Percentiles rank a stretch among this genome's conserved stretches.
phyloP scores from a whole-genome alignment of 2,329 filamentous ascomycete genomes.

The Ceratocystis destructans region DNA sequence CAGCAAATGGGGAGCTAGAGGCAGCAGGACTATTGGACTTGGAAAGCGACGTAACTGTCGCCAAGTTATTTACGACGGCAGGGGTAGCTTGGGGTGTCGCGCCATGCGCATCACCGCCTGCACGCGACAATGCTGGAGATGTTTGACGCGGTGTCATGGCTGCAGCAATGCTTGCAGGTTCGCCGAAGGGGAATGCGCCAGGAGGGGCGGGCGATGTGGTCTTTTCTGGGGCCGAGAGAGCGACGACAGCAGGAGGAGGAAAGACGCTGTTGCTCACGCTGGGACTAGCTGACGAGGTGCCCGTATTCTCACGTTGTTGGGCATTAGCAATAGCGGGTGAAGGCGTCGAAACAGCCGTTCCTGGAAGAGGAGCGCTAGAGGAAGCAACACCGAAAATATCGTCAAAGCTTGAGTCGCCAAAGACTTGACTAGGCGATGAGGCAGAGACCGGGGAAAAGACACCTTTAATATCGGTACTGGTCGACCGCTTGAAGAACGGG shows the following conservation, averaged over 20 bases:
- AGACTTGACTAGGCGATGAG: slow-evolving; percentile 31
- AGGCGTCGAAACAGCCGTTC: slow-evolving; percentile 40
- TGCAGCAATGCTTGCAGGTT: slow-evolving; percentile 48
- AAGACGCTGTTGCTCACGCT: slow-evolving; percentile 3
- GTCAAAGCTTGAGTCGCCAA: slow-evolving; percentile 61
- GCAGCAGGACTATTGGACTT: slow-evolving; percentile 18
- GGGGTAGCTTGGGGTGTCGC: slow-evolving; percentile 22
- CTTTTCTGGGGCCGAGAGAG: slow-evolving; percentile 2
- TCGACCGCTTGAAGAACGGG: slow-evolving; percentile 74
- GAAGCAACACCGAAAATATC: slow-evolving; percentile 62
- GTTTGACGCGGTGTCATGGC: slow-evolving; percentile 56
- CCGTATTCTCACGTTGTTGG: slow-evolving; percentile 40
- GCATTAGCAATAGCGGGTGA: slow-evolving; percentile 33
- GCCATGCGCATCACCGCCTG: slow-evolving; percentile 28
- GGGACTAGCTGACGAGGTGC: slow-evolving; percentile 38
- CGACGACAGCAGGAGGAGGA: not conserved
- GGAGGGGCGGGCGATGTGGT: slow-evolving; percentile 26
- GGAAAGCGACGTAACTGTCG: slow-evolving; percentile 22
- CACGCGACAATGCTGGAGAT: slow-evolving; percentile 48
- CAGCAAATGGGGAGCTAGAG: slow-evolving; percentile 13
- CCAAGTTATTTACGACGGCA: slow-evolving; percentile 23
- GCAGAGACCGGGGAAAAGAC: slow-evolving; percentile 33
- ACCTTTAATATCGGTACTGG: slow-evolving; percentile 46
- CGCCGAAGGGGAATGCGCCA: slow-evolving; percentile 25
- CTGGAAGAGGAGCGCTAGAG: slow-evolving; percentile 25